These are phyloP conservation scores for Xylaria sp. DNA, from an alignment of 2,329 filamentous ascomycete genomes.

Conservation along the genomic window DNA sequence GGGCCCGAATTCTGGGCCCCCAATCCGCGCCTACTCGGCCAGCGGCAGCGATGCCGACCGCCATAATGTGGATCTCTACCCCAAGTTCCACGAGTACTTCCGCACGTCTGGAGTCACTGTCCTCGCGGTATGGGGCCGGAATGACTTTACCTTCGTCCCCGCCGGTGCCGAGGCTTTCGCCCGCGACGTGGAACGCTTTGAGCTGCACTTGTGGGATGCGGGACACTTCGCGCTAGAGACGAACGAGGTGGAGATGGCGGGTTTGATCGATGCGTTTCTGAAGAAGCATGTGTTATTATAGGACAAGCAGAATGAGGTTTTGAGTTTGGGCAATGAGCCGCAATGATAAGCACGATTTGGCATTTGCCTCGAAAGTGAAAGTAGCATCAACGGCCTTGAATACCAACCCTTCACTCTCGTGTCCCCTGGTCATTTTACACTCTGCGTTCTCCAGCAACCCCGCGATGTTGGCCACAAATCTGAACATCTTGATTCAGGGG, in stretches of 20 bases:
- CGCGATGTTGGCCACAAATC: no score
- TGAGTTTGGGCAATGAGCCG: no score
- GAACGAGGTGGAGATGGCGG: conserved; percentile 36
- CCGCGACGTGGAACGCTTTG: conserved; percentile 50
- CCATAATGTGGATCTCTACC: conserved; percentile 56
- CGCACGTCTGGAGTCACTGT: conserved; percentile 53
- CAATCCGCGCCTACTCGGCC: conserved; percentile 49
- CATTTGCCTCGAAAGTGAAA: no score
- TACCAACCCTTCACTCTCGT: no score
- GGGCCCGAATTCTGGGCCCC: conserved; percentile 53
- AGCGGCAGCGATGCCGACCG: conserved; percentile 41
- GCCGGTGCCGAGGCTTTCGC: conserved; percentile 58
- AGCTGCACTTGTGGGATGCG: conserved; percentile 55
- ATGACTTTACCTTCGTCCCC: conserved; percentile 54
- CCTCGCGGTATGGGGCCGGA: conserved; percentile 61
- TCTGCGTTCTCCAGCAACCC: no score
- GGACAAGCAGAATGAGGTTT: not conserved
- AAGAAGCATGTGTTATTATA: conserved; percentile 19
- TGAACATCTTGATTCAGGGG: no score
- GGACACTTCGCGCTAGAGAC: conserved; percentile 57
- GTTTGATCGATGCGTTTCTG: conserved; percentile 34
- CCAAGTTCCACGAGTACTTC: conserved; percentile 58
- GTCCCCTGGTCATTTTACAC: no score
- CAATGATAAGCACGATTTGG: no score
- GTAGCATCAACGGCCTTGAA: no score